Conservation (phyloP, 2,329 filamentous ascomycete genomes). For the Exophiala lecanii-corni region DNA sequence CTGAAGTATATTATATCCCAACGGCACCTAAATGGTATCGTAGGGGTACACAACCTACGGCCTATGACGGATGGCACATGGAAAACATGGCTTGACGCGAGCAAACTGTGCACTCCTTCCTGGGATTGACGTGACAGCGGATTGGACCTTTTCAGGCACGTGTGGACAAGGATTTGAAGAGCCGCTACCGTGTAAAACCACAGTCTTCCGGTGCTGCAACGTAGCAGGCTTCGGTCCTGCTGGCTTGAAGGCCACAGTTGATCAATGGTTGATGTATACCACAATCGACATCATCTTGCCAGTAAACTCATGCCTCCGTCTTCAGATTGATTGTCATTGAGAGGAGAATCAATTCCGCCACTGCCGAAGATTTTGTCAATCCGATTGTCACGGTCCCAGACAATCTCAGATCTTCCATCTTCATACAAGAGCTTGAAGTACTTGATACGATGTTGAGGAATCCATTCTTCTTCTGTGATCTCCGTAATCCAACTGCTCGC, state of each 20-base stretch:
- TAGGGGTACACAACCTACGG: no score
- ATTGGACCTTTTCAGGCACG: no score
- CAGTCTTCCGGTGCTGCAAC: no score
- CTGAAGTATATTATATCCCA: no score
- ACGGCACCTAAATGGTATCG: no score
- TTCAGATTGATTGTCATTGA: conserved; percentile 4
- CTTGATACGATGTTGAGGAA: conserved; percentile 51
- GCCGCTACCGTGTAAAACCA: no score
- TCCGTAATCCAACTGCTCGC: conserved; percentile 51
- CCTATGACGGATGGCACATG: no score
- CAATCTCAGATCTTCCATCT: conserved; percentile 33
- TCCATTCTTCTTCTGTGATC: conserved; percentile 53
- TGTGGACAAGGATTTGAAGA: no score
- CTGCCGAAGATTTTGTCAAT: conserved; percentile 44
- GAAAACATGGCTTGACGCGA: no score
- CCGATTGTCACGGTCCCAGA: conserved; percentile 49
- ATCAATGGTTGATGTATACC: not conserved
- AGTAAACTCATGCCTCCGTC: conserved; percentile 8
- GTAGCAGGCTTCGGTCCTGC: not conserved
- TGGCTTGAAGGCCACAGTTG: not conserved
- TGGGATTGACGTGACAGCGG: no score
- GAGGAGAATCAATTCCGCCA: conserved; percentile 2
- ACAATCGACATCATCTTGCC: conserved; percentile 1
- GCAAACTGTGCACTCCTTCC: no score
- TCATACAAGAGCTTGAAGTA: conserved; percentile 40